Evolutionary conservation across 2,329 filamentous ascomycete genomes (phyloP), one percentile per base, ranked within the genome.

Genomic region (Aspergillus tanneri): DNA sequence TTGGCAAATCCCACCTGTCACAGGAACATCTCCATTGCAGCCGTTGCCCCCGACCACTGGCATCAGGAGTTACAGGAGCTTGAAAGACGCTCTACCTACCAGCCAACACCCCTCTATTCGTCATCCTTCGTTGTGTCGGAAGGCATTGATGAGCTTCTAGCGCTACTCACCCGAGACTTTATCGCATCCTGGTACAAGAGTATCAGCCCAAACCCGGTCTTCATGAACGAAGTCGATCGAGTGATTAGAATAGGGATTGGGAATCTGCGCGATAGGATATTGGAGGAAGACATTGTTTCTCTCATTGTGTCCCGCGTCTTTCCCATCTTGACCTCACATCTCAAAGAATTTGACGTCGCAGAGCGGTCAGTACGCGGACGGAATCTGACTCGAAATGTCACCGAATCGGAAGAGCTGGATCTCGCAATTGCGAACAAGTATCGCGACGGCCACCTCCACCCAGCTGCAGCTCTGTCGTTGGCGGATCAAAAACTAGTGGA

Each of bases 391-490:
- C 84, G 89, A 43, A 90, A 86, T 56, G 85, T 99, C 46, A 97
- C 95, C 2, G 93, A 99, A 72, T 95, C 91, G 1, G 92, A 96
- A 65, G 93, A 99, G 77, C 76, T 99, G 60, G 91, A 97, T 68
- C 77, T 95, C 57, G 93, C 93, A 2, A 95, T 99, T 69, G 93
- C 93, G n/a, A 86, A 83, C 32, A 96, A 95, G 70, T 99, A 93
- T 70, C 86, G 81, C 46, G 87, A 95, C 66, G 92, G 92, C 21
- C 89, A 87, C 54, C 76, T 99, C 49, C 95, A 99, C 65, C 80
- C 88, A 4, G 93, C 93, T 4, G 91, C 88, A 4, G 87, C 86
- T 11, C 73, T 96, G 60, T 83, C 87, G 24, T 90, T 89, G 62
- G 87, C 90, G 1, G 91, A 96, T 62, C 88, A 85, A 51, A 93